These are phyloP conservation scores for Xerocomus nothofagi DNA, from an alignment of 1,284 basidiomycete genomes.

Conservation along the genomic window DNA sequence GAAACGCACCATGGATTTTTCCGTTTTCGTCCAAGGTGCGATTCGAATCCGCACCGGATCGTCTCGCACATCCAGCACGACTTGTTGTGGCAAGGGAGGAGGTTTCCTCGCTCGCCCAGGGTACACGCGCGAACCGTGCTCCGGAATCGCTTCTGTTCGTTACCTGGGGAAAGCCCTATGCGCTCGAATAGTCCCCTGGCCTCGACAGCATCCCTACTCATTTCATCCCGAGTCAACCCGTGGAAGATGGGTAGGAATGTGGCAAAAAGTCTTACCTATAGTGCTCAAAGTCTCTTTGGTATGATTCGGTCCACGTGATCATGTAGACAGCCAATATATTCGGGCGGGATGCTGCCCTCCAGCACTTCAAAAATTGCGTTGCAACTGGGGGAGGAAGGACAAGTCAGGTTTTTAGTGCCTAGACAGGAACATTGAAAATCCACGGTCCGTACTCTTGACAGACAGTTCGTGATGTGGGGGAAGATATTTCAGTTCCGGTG, in stretches of 20 bases:
- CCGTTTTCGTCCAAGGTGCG: conserved; percentile 20
- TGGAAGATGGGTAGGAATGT: not conserved
- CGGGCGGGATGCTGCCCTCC: conserved; percentile 12
- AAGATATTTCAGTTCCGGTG: conserved; percentile 21
- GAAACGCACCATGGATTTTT: conserved; percentile 14
- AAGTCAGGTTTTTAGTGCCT: not conserved
- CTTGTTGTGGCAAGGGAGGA: conserved; percentile 12
- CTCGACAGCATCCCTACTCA: conserved; percentile 21
- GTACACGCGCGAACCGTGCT: conserved; percentile 22
- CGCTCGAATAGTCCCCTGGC: conserved; percentile 8
- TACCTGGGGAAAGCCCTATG: conserved; percentile 14
- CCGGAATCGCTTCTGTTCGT: conserved; percentile 29
- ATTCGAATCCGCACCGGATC: conserved; percentile 25
- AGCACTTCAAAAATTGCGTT: conserved; percentile 10
- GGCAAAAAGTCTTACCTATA: conserved; percentile 16
- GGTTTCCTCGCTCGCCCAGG: conserved; percentile 22
- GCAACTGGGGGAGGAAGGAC: conserved; percentile 9
- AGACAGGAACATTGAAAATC: not conserved
- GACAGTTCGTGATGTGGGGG: conserved; percentile 9
- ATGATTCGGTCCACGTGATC: conserved; percentile 23
- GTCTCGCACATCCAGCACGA: conserved; percentile 22
- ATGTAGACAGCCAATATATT: conserved; percentile 19
- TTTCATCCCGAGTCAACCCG: not conserved
- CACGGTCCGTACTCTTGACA: conserved; percentile 5
- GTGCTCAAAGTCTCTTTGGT: conserved; percentile 14